Evolutionary conservation across 768 basidiomycete genomes (phyloP).

Genomic region (Kondoa malvinella): DNA sequence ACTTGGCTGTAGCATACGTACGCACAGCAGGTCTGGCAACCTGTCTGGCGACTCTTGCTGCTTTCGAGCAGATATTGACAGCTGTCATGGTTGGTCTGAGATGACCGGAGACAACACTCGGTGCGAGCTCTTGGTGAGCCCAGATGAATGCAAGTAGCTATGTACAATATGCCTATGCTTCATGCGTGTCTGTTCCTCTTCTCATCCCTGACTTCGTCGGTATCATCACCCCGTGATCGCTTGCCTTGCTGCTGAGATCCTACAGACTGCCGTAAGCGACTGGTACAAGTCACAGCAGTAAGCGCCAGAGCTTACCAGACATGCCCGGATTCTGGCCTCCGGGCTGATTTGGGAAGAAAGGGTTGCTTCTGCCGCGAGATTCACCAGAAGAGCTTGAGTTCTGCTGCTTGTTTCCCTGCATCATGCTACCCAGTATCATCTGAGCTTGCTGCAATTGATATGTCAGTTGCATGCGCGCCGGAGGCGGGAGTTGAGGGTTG

Average conservation of each 20-base stretch:
- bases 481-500: conserved; percentile 3
- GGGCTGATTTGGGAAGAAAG: conserved; percentile 2
- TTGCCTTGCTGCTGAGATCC: too few species aligned
- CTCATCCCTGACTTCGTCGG: too few species aligned
- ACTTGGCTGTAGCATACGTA: background rate
- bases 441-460: background rate
- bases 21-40: background rate
- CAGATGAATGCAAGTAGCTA: background rate
- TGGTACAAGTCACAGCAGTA: too few species aligned
- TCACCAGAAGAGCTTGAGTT: background rate
- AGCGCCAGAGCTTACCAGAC: too few species aligned
- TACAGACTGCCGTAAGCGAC: too few species aligned
- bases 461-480: background rate
- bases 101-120: background rate
- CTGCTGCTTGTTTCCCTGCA: background rate
- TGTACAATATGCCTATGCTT: background rate
- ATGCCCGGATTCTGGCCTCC: too few species aligned
- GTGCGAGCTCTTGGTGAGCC: background rate
- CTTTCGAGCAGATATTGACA: background rate
- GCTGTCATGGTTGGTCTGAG: background rate
- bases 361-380: background rate
- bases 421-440: background rate
- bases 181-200: background rate
- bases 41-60: background rate
- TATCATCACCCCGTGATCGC: too few species aligned